Evolutionary conservation across 495 filamentous ascomycete species (phyloP).

Genomic region (Penicillium taxi): DNA sequence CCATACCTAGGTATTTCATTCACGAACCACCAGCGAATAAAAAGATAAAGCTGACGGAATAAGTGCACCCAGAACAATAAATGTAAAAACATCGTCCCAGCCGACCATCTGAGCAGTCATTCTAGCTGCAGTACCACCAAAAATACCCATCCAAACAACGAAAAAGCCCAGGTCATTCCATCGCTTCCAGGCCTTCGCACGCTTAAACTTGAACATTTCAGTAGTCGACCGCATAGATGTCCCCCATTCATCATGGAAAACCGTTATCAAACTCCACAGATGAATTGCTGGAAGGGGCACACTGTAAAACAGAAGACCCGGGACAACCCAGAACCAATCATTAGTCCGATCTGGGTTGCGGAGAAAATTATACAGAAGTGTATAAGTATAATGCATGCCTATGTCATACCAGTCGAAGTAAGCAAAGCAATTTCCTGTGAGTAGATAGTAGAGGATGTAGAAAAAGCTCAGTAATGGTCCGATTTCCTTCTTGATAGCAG

Average conservation of each 20-base stretch:
- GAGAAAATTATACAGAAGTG: slow-evolving; percentile 21
- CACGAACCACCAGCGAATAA: slow-evolving; percentile 15
- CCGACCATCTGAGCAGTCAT: slow-evolving; percentile 10
- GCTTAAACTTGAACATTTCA: slow-evolving; percentile 13
- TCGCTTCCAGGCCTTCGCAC: slow-evolving; percentile 17
- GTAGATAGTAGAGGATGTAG: slow-evolving; percentile 22
- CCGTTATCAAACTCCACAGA: slow-evolving; percentile 24
- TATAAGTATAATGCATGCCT: slow-evolving; percentile 17
- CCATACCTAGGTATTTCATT: too few species aligned
- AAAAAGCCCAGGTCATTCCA: slow-evolving; percentile 22
- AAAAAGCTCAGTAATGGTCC: slow-evolving; percentile 20
- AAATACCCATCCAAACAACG: slow-evolving; percentile 22
- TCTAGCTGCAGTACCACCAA: slow-evolving; percentile 14
- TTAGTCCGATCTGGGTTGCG: slow-evolving; percentile 20
- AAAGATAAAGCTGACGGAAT: slow-evolving; percentile 14
- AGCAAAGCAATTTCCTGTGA: slow-evolving; percentile 20
- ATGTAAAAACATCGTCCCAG: slow-evolving; percentile 10
- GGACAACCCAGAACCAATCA: slow-evolving; percentile 17
- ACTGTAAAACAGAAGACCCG: slow-evolving; percentile 24
- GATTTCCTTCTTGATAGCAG: slow-evolving; percentile 24
- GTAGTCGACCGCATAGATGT: slow-evolving; percentile 22
- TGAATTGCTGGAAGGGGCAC: slow-evolving; percentile 26
- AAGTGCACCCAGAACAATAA: slow-evolving; percentile 9
- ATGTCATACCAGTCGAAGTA: slow-evolving; percentile 24
- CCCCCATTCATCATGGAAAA: slow-evolving; percentile 27